These are phyloP conservation scores for Talaromyces sp. DNA, from an alignment of 2,329 filamentous ascomycete species.

Conservation along the genomic window DNA sequence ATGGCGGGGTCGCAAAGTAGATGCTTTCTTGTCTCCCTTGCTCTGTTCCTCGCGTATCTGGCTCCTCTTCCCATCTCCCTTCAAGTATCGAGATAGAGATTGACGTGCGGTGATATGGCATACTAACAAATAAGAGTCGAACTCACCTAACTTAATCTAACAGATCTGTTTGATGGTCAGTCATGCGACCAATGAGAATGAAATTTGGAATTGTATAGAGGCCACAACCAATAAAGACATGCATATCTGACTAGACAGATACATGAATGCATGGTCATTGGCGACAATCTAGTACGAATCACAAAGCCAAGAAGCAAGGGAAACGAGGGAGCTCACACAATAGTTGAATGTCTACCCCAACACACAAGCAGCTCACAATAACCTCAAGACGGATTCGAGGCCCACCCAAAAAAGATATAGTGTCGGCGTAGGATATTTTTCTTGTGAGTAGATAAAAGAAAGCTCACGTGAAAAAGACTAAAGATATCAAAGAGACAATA, in stretches of 20 bases:
- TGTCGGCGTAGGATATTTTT: neutral
- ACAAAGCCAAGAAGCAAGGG: conserved; percentile 1
- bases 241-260: neutral
- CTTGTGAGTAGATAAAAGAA: neutral
- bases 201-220: neutral
- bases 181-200: neutral
- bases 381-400: neutral
- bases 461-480: neutral
- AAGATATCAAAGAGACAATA: neutral
- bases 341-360: neutral
- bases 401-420: neutral
- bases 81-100: neutral
- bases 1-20: neutral
- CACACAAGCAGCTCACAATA: conserved; percentile 2
- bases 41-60: neutral
- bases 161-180: neutral
- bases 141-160: conserved; percentile 1
- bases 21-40: neutral
- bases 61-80: neutral
- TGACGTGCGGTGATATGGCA: neutral
- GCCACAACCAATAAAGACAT: neutral
- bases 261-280: neutral
- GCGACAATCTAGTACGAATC: neutral
- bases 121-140: neutral
- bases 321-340: conserved; percentile 4